Evolutionary conservation across 768 basidiomycete species (phyloP), one percentile per base, ranked within the genome.

Genomic region (Agrocybe praecox): DNA sequence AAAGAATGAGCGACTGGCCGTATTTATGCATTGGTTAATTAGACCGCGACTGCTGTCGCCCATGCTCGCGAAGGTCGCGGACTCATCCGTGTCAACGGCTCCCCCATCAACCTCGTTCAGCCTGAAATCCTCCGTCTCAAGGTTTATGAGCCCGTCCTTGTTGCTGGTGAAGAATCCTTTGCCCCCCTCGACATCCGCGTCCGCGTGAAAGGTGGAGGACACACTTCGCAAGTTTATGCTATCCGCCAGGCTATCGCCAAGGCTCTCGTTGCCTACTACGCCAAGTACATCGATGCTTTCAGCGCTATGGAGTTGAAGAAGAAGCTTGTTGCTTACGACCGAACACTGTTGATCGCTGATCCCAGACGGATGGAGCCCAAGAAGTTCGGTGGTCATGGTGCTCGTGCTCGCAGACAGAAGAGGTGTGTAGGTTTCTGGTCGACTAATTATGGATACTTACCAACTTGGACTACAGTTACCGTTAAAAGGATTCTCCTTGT

Each of bases 221-320:
- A 98, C 82, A 95, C 94, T 58, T 96, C 96, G 53, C 96, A 99
- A 76, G 84, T 99, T 62, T 99, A 98, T 78, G 97, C 97, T 62
- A 94, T 98, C 73, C 93, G 97, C 61, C 97, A 99, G 81, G 97
- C 97, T 36, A 96, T 99, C 68, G 90, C 93, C 65, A 98, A 97
- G 80, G 97, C 96, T 58, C 76, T 98, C 62, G 92, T 99, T 67
- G 97, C 97, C 49, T 98, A 94, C 84, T 95, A 96, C 75, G 92
- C 94, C 77, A 99, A 98, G 79, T 98, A 98, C 82, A 82, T 94
- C 73, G 97, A 99, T 72, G 97, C 97, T 62, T 95, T 87, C 76
- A 94, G 92, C 67, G 94, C 96, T 22, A 86, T 99, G 77, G 96
- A 96, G 79, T 74, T 99, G 78, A 98, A 97, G 88, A 98, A 98